Base-by-base conservation (phyloP, 2,329 filamentous ascomycete genomes). In the Ceratocystiopsis minuta region DNA sequence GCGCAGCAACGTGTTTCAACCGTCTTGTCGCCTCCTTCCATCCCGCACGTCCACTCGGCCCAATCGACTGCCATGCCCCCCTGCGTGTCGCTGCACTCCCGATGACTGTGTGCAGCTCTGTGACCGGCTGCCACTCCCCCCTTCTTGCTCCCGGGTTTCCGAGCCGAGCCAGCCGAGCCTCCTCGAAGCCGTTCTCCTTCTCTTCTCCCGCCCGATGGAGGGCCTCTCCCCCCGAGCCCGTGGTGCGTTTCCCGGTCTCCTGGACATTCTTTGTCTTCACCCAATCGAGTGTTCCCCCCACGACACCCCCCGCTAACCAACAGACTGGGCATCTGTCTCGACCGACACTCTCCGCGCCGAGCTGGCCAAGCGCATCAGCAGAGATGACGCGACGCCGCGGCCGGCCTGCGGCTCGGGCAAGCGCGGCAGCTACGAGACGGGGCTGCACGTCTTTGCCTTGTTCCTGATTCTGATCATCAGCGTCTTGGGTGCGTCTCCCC, bases 381-480 rank as follows among this genome's bases (percentile, higher is more conserved):
- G 46, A 46, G 52, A 57, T 10, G 54, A 57, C 40, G 58, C 54
- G 2, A 14, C 34, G 3, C 52, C 61, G 33, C 64, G 61, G 45
- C 70, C 70, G 6, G 54, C 58, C 31, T 76, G 72, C 50, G 72
- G 72, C 33, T 67, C 66, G 5, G 63, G 63, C 39, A 60, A 66
- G 41, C 58, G 58, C 44, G 71, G 69, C 18, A 57, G 59, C 48
- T 84, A 84, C 57, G 76, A 83, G 49, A 79, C 74, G 0, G 62
- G 69, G 2, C 61, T 77, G 36, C 79, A 84, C 54, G 69, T 83
- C 40, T 70, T 75, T 52, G 79, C 79, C 36, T 58, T 84, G 43
- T 63, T 80, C 44, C 59, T 83, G 34, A 80, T 83, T 43, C 61
- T 83, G 41, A 53, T 59, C 0, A 55, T 82, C 43, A 78, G 74